Evolutionary conservation across 2,329 filamentous ascomycete genomes (phyloP).

Genomic region (Fusarium kyushuense): DNA sequence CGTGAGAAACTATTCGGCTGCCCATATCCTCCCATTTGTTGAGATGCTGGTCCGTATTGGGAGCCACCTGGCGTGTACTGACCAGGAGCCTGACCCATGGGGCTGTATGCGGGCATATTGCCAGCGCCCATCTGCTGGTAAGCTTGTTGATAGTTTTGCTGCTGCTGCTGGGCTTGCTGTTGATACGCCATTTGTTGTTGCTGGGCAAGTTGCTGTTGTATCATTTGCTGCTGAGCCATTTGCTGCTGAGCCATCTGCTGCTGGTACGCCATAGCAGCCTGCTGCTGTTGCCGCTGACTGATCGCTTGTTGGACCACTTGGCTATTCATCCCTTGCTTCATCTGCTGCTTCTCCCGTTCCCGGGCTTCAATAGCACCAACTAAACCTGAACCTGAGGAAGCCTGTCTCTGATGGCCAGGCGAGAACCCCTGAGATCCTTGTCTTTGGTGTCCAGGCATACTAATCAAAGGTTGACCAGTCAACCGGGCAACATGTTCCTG

Average conservation of each 20-base stretch:
- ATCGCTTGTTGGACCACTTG: conserved; percentile 43
- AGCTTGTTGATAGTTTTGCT: conserved; percentile 43
- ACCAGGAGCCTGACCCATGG: conserved; percentile 42
- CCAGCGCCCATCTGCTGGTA: conserved; percentile 46
- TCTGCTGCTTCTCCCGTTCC: conserved; percentile 80
- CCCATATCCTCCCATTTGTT: conserved; percentile 38
- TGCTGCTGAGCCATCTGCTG: conserved; percentile 66
- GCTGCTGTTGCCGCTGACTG: conserved; percentile 38
- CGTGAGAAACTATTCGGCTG: conserved; percentile 50
- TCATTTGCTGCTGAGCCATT: conserved; percentile 47
- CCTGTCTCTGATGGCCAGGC: conserved; percentile 63
- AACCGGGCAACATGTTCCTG: conserved; percentile 89
- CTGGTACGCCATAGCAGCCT: conserved; percentile 31
- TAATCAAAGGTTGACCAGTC: conserved; percentile 81
- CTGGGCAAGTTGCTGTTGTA: conserved; percentile 44
- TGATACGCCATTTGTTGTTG: conserved; percentile 51
- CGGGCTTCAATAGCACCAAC: conserved; percentile 84
- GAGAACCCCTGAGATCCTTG: conserved; percentile 68
- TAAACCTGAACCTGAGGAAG: conserved; percentile 69
- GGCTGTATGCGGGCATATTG: conserved; percentile 43
- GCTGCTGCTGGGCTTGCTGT: conserved; percentile 62
- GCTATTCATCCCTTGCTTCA: conserved; percentile 73
- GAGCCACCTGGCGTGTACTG: conserved; percentile 40
- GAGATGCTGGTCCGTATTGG: conserved; percentile 41
- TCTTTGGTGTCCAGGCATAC: conserved; percentile 68